These are phyloP conservation scores for Strobilomyces confusus DNA, from an alignment of 768 basidiomycete genomes.

Conservation along the genomic window DNA sequence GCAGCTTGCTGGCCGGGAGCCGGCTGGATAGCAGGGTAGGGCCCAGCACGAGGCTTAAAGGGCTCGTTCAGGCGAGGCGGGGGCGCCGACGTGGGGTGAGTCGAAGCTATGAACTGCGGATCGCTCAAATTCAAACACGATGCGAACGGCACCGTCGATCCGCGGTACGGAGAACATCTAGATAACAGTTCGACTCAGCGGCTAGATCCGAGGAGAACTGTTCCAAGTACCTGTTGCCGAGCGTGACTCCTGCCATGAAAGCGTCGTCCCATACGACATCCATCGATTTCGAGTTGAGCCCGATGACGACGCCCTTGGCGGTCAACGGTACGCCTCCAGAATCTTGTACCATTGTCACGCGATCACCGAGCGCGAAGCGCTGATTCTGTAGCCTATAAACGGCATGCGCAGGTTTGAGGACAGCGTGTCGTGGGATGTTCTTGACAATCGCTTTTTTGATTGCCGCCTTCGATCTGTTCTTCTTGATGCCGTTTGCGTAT, in stretches of 20 bases:
- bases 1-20: slow-evolving; percentile 49
- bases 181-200: background rate
- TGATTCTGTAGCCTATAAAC: slow-evolving; percentile 89
- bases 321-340: slow-evolving; percentile 88
- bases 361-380: slow-evolving; percentile 81
- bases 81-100: slow-evolving; percentile 52
- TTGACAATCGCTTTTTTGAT: slow-evolving; percentile 95
- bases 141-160: slow-evolving; percentile 82
- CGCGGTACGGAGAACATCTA: slow-evolving; percentile 91
- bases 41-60: slow-evolving; percentile 68
- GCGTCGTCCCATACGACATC: slow-evolving; percentile 96
- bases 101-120: slow-evolving; percentile 80
- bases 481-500: slow-evolving; percentile 64
- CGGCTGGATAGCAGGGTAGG: slow-evolving; percentile 58
- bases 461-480: slow-evolving; percentile 51
- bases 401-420: slow-evolving; percentile 90
- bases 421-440: slow-evolving; percentile 86
- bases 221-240: slow-evolving; percentile 66
- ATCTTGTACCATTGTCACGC: slow-evolving; percentile 95
- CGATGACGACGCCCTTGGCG: slow-evolving; percentile 91
- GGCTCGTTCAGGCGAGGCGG: slow-evolving; percentile 44
- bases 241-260: slow-evolving; percentile 88
- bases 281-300: slow-evolving; percentile 80
- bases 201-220: background rate
- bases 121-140: slow-evolving; percentile 85